These are phyloP conservation scores for Fusarium agapanthi DNA, from an alignment of 2,329 filamentous ascomycete genomes.

Conservation along the genomic window DNA sequence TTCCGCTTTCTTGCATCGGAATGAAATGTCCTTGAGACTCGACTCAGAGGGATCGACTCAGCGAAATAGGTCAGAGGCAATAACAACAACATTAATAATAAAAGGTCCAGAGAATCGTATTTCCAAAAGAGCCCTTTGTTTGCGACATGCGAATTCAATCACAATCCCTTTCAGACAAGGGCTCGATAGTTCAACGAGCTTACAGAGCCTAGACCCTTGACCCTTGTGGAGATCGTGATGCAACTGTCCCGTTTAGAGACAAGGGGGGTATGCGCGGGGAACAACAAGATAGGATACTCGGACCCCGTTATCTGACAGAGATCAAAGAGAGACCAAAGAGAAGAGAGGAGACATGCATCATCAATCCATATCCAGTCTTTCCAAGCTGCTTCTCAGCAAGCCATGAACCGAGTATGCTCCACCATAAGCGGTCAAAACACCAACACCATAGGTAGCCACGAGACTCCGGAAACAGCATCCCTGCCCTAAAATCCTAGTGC, in stretches of 20 bases:
- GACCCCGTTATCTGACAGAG: conserved; percentile 6
- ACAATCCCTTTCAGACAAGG: neutral
- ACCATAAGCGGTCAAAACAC: neutral
- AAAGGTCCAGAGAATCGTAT: neutral
- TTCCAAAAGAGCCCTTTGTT: neutral
- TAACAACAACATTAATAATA: neutral
- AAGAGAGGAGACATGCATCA: neutral
- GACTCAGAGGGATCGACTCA: neutral
- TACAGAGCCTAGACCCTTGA: conserved; percentile 4
- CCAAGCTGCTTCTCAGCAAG: conserved; percentile 9
- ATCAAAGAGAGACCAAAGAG: neutral
- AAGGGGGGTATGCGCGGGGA: neutral
- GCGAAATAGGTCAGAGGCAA: neutral
- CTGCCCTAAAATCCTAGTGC: conserved; percentile 2
- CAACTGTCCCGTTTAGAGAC: conserved; percentile 1
- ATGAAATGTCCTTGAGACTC: neutral
- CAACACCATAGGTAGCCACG: neutral
- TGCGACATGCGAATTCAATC: neutral
- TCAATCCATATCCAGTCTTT: neutral
- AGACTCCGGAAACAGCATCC: conserved; percentile 1
- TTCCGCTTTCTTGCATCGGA: conserved; percentile 3
- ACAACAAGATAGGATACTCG: neutral
- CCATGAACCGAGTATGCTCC: neutral
- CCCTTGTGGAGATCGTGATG: conserved; percentile 12
- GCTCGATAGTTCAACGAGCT: neutral